Evolutionary conservation across 768 basidiomycete genomes (phyloP), one percentile per base, ranked within the genome.

Genomic region (Candolleomyces aberdarensis): DNA sequence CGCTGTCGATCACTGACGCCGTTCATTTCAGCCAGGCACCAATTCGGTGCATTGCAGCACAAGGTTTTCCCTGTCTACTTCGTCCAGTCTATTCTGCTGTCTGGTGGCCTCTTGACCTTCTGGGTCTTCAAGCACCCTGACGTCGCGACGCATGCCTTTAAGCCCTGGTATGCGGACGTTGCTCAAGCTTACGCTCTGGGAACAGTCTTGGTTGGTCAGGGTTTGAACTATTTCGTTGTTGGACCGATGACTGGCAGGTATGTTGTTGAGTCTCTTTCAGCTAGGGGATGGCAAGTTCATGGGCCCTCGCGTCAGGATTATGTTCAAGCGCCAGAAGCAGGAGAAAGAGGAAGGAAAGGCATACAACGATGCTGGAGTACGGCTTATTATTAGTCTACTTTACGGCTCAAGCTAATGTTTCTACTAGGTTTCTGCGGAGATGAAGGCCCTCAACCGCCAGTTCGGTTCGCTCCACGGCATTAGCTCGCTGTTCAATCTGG

Each of bases 31-130:
- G 86, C 90, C 17, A 83, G 89, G 51, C 82, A 86, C 53, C 85
- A 89, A 61, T 94, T 94, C 62, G 83, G 86, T 10, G 76, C 80
- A 46, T 80, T 94, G 39, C 92, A 94, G 68, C 85, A 90, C 68
- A 83, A 81, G 66, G 84, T 81, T 0, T 91, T 91, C 74, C 89
- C 92, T 1, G 71, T 89, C 63, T 93, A 90, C 74, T 94, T 94
- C 66, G 69, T 80, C 17, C 69, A 83, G 46, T 87, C 85, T 13
- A 81, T 89, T 41, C 65, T 72, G 22, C 72, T 88, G 39, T 81
- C 86, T 29, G 75, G 82, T 0, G 72, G 74, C 20, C 78, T 94
- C 43, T 71, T 91, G 50, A 78, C 76, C 2, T 73, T 80, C 57
- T 91, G 85, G 89, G 76, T 79, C 48, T 76, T 73, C 64, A 80